phyloP scores from a whole-genome alignment of 257 asterid genomes.

The Vinca minor region DNA sequence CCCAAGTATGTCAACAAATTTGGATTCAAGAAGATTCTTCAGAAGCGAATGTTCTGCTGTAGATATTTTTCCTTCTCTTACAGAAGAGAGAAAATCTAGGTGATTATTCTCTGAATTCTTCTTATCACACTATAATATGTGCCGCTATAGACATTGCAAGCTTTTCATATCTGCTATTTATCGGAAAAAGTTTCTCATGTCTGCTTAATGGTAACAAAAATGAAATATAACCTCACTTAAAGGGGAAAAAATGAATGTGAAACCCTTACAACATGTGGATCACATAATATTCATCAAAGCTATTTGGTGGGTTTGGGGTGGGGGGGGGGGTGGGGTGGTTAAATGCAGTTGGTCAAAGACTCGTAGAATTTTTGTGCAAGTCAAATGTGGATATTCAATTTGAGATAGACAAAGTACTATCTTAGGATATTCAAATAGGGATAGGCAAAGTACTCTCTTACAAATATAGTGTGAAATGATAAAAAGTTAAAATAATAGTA shows the following conservation, averaged over 20 bases:
- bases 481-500: too few species aligned
- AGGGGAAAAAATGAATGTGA: background rate
- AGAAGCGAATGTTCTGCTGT: slow-evolving; percentile 41
- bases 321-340: too few species aligned
- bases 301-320: too few species aligned
- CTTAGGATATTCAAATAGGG: too few species aligned
- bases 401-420: background rate
- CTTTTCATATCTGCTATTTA: too few species aligned
- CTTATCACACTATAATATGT: background rate
- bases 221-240: background rate
- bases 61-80: slow-evolving; percentile 57
- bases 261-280: too few species aligned
- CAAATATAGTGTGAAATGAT: too few species aligned
- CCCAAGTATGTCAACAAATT: slow-evolving; percentile 23
- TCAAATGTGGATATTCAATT: background rate
- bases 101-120: slow-evolving; percentile 19
- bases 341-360: background rate
- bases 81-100: slow-evolving; percentile 77
- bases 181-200: too few species aligned
- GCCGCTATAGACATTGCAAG: background rate
- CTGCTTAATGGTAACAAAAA: background rate
- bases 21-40: slow-evolving; percentile 31
- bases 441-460: too few species aligned
- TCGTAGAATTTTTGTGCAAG: background rate
- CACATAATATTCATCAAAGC: background rate